Percentiles rank a stretch among this genome's conserved stretches.
phyloP scores from a whole-genome alignment of 2,329 filamentous ascomycete species.

The Aspergillus viridinutans region DNA sequence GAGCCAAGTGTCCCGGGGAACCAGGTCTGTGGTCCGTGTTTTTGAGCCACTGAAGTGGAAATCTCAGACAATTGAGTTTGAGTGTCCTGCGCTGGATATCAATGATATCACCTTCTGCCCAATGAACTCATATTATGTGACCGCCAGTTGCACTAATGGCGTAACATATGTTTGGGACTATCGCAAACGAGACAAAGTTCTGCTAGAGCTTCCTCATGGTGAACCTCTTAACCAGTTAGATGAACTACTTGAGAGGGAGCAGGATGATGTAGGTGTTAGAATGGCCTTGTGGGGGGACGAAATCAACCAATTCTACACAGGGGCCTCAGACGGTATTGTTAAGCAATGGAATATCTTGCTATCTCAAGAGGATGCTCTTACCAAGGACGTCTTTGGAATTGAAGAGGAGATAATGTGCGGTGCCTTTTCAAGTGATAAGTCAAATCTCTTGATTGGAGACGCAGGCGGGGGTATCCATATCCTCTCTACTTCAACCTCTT shows the following conservation, averaged over 20 bases:
- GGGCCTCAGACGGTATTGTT: slow-evolving; percentile 57
- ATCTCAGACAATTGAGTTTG: slow-evolving; percentile 43
- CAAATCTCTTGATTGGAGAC: slow-evolving; percentile 55
- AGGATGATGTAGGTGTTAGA: slow-evolving; percentile 55
- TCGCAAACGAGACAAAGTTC: slow-evolving; percentile 41
- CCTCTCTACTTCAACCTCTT: slow-evolving; percentile 36
- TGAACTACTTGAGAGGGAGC: slow-evolving; percentile 39
- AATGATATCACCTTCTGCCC: slow-evolving; percentile 56
- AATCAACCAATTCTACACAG: slow-evolving; percentile 53
- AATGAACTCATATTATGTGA: slow-evolving; percentile 45
- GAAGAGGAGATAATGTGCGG: slow-evolving; percentile 56
- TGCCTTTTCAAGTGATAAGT: slow-evolving; percentile 52
- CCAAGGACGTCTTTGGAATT: slow-evolving; percentile 48
- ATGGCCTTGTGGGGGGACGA: slow-evolving; percentile 55
- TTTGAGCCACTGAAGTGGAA: slow-evolving; percentile 43
- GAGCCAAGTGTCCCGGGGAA: slow-evolving; percentile 30
- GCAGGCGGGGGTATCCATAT: slow-evolving; percentile 53
- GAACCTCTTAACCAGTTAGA: slow-evolving; percentile 46
- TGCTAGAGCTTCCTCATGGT: slow-evolving; percentile 52
- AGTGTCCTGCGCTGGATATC: slow-evolving; percentile 58
- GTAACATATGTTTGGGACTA: slow-evolving; percentile 59
- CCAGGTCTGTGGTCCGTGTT: slow-evolving; percentile 50
- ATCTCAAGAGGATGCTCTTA: slow-evolving; percentile 47
- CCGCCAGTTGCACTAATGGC: slow-evolving; percentile 58
- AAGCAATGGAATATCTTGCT: slow-evolving; percentile 58